A percentile compares a stretch with the other conserved stretches of the same genome.
Conservation (phyloP, 2,329 filamentous ascomycete species). For the Aspergillus tamarii region DNA sequence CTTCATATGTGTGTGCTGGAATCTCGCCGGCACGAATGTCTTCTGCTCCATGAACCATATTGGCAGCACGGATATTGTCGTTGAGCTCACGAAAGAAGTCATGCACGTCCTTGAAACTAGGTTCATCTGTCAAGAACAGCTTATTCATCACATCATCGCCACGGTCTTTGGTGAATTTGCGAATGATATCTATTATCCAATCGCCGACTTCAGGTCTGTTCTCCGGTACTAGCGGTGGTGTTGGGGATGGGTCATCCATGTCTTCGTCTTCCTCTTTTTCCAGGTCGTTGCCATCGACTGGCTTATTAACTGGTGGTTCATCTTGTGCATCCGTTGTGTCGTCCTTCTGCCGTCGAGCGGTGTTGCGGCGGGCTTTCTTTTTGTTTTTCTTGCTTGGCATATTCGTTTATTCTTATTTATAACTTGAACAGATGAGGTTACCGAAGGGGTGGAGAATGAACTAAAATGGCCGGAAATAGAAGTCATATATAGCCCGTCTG, state of each 20-base stretch:
- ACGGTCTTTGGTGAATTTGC: background rate
- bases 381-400: background rate
- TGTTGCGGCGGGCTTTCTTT: background rate
- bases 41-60: background rate
- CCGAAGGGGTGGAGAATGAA: background rate
- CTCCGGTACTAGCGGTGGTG: background rate
- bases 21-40: background rate
- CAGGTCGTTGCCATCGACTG: background rate
- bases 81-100: background rate
- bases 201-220: background rate
- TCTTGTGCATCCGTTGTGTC: background rate
- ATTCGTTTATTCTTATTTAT: background rate
- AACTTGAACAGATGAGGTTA: background rate
- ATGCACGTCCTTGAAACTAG: background rate
- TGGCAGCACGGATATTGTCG: background rate
- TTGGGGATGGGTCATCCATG: background rate
- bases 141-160: background rate
- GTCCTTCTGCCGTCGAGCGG: background rate
- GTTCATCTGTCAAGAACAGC: background rate
- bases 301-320: background rate
- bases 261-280: background rate
- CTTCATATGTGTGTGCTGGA: conserved; percentile 1
- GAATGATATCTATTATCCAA: background rate
- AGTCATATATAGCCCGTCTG: background rate
- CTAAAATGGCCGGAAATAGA: background rate